Evolutionary conservation across 2,329 filamentous ascomycete species (phyloP).

Genomic region (Pseudogymnoascus sp.): DNA sequence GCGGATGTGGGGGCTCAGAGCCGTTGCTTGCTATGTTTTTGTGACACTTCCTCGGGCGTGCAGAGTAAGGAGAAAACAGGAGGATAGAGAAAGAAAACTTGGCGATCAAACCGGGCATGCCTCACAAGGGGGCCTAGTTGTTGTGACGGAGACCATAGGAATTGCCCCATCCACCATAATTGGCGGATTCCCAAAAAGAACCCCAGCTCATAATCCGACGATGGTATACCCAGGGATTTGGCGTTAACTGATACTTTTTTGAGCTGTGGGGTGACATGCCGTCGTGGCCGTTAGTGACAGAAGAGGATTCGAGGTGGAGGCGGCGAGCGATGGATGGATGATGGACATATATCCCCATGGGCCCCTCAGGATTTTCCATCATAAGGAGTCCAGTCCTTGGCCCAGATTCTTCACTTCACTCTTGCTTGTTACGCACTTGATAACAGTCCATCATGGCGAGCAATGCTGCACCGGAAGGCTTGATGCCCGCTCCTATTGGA

Average conservation of each 20-base stretch:
- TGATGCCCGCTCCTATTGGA: slow-evolving; percentile 1
- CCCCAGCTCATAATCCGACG: neutral
- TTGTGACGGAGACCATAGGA: neutral
- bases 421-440: neutral
- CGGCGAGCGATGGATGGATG: neutral
- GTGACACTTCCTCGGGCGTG: neutral
- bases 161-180: neutral
- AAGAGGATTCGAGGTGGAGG: neutral
- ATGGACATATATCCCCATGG: slow-evolving; percentile 5
- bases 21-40: neutral
- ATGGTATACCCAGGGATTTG: neutral
- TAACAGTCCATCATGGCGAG: neutral
- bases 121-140: neutral
- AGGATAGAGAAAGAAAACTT: neutral
- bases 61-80: neutral
- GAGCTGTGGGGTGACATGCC: neutral
- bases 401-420: neutral
- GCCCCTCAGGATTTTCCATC: slow-evolving; percentile 1
- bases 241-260: neutral
- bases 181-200: neutral
- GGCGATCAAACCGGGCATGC: neutral
- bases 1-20: neutral
- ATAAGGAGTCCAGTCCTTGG: neutral
- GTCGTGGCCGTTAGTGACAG: neutral
- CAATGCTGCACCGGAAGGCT: slow-evolving; percentile 2